Percentiles rank a stretch among this genome's conserved stretches.
phyloP scores from a whole-genome alignment of 78 protist species.

The Speleostelium caveatum region DNA sequence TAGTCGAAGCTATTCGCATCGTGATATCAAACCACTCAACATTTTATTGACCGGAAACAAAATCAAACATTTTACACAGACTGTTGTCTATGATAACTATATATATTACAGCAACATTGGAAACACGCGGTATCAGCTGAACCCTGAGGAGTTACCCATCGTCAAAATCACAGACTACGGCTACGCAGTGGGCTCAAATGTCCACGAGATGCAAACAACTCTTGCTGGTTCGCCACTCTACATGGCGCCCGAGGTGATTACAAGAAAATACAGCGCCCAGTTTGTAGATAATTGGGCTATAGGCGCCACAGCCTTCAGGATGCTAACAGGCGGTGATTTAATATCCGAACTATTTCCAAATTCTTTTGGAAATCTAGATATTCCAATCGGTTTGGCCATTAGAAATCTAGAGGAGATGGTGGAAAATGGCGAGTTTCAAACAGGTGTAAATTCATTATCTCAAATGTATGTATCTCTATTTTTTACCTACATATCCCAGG shows the following conservation, averaged over 20 bases:
- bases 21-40: constrained; percentile 68
- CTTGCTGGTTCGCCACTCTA: constrained; percentile 65
- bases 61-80: background rate
- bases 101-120: too few species aligned
- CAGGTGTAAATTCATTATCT: constrained; percentile 47
- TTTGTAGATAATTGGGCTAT: constrained; percentile 69
- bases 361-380: constrained; percentile 33
- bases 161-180: constrained; percentile 67
- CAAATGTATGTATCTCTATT: background rate
- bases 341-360: constrained; percentile 49
- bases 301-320: constrained; percentile 51
- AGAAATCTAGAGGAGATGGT: constrained; percentile 56
- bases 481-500: too few species aligned
- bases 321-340: constrained; percentile 46
- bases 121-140: too few species aligned
- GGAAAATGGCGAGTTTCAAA: constrained; percentile 50
- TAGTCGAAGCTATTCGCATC: constrained; percentile 33
- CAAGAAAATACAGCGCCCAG: constrained; percentile 44
- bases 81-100: too few species aligned
- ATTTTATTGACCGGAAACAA: constrained; percentile 32
- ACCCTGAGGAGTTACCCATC: constrained; percentile 42
- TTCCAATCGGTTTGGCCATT: constrained; percentile 42
- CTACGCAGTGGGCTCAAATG: constrained; percentile 9
- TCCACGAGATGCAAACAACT: constrained; percentile 36
- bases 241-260: constrained; percentile 72